Percentiles rank a stretch among this genome's conserved stretches.
These are phyloP conservation scores for Tillandsia fasciculata DNA, from an alignment of 176 grass and related monocot species.

Conservation along the genomic window DNA sequence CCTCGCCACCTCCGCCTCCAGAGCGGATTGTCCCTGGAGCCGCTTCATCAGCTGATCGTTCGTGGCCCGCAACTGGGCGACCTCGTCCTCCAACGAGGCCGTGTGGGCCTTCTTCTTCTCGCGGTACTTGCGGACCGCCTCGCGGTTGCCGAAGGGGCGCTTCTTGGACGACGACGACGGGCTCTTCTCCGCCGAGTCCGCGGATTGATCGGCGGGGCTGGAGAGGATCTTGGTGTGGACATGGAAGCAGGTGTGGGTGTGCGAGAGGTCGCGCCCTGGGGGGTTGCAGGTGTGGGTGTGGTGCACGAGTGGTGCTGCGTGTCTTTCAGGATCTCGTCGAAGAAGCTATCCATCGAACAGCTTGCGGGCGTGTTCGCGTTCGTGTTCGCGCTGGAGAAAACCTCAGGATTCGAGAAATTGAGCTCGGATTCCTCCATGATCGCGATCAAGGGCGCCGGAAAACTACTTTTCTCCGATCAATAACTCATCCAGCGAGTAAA, in stretches of 20 bases:
- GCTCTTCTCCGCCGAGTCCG: constrained; percentile 9
- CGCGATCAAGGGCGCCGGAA: background rate
- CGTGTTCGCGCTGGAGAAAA: constrained; percentile 18
- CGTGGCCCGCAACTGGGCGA: constrained; percentile 46
- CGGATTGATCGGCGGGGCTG: constrained; percentile 22
- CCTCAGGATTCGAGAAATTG: constrained; percentile 52
- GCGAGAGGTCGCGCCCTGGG: constrained; percentile 34
- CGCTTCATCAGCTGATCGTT: constrained; percentile 59
- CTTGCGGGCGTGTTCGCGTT: constrained; percentile 29
- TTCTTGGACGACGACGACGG: constrained; percentile 5
- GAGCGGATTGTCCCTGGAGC: constrained; percentile 47
- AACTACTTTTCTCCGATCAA: too few relatives aligned
- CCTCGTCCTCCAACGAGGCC: constrained; percentile 76
- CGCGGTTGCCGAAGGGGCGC: constrained; percentile 48
- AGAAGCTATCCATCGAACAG: constrained; percentile 66
- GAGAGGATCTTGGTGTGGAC: constrained; percentile 67
- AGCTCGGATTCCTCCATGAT: constrained; percentile 59
- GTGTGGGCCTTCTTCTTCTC: constrained; percentile 97
- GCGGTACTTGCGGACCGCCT: constrained; percentile 89
- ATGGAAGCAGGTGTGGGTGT: constrained; percentile 74
- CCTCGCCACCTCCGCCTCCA: constrained; percentile 67
- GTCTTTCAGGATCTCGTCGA: constrained; percentile 50
- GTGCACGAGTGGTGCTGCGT: constrained; percentile 50
- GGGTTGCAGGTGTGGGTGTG: constrained; percentile 86
- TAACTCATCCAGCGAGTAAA: too few relatives aligned